Evolutionary conservation across 305 asterid species (phyloP).

Genomic region (Fraxinus baroniana): DNA sequence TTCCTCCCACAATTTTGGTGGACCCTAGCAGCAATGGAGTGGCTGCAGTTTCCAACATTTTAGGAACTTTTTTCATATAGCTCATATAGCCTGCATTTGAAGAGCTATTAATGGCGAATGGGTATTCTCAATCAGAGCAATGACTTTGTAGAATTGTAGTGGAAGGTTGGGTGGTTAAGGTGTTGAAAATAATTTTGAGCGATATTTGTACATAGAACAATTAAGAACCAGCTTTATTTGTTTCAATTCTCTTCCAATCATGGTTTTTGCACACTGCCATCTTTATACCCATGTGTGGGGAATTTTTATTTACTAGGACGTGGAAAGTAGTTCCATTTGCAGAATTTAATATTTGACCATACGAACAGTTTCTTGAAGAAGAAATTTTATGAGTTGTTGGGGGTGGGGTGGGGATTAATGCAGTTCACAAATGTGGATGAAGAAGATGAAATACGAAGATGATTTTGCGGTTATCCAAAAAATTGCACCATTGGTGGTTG

Average conservation of each 20-base stretch:
- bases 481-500: background rate
- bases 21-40: too few species aligned
- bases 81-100: background rate
- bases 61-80: background rate
- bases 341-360: background rate
- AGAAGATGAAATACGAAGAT: background rate
- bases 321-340: background rate
- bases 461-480: background rate
- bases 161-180: background rate
- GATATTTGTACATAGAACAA: background rate
- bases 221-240: background rate
- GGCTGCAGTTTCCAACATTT: background rate
- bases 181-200: too few species aligned
- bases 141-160: background rate
- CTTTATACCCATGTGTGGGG: background rate
- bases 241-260: background rate
- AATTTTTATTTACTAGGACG: background rate
- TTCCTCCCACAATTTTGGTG: too few species aligned
- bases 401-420: background rate
- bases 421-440: background rate
- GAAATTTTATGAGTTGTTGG: background rate
- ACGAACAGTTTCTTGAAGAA: background rate
- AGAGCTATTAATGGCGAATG: background rate
- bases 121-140: background rate
- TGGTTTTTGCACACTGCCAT: background rate